A percentile compares a stretch with the other conserved stretches of the same genome.
These are phyloP conservation scores for Selaginella tamariscina DNA, from an alignment of 75 land plant genomes.

Conservation along the genomic window DNA sequence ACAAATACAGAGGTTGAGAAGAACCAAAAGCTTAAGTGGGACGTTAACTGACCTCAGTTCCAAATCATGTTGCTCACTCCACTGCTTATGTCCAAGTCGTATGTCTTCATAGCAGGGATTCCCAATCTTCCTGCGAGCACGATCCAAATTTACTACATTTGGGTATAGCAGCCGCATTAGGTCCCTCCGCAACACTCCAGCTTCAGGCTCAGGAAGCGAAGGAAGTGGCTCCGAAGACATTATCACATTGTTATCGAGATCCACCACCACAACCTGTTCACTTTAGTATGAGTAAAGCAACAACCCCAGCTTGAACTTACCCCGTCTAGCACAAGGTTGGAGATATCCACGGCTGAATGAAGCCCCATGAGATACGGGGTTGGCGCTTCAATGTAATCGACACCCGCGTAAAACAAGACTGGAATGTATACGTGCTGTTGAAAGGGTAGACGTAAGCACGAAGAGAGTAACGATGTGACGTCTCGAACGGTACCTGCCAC, in stretches of 20 bases:
- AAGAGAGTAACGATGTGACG: conserved; percentile 9
- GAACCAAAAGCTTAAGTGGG: background rate
- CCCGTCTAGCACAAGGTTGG: conserved; percentile 60
- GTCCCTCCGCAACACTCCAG: conserved; percentile 40
- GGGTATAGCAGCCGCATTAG: conserved; percentile 65
- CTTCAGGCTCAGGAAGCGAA: conserved; percentile 72
- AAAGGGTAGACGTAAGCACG: background rate
- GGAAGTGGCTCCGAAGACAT: conserved; percentile 62
- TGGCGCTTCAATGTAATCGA: conserved; percentile 96
- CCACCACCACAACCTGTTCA: conserved; percentile 75
- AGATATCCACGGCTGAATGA: conserved; percentile 86
- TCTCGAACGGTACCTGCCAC: conserved; percentile 56
- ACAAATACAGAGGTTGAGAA: background rate
- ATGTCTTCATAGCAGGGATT: conserved; percentile 25
- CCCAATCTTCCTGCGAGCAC: conserved; percentile 28
- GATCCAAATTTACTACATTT: conserved; percentile 65
- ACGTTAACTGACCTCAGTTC: conserved; percentile 81
- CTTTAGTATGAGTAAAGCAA: background rate
- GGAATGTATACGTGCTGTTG: conserved; percentile 98
- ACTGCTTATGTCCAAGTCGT: conserved; percentile 42
- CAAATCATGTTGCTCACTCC: conserved; percentile 71
- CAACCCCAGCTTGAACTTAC: conserved; percentile 36
- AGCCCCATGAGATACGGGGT: conserved; percentile 99
- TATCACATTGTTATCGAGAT: conserved; percentile 71
- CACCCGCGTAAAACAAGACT: conserved; percentile 89